Base-by-base conservation (phyloP, 306 rosid species). In the Ormosia semicastrata region DNA sequence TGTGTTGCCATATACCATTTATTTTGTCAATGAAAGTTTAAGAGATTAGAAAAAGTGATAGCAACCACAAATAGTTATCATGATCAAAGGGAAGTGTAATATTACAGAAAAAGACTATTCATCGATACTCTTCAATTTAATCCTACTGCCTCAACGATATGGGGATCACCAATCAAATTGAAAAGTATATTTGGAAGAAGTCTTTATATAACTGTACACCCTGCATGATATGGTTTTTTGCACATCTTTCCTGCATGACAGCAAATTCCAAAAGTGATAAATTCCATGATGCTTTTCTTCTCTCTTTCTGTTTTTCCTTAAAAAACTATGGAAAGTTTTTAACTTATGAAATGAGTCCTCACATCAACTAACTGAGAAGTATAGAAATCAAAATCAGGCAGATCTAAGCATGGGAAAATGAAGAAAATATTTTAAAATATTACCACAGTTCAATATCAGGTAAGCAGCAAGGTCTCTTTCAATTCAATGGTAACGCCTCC, bases 401-500 rank as follows among this genome's bases (percentile, higher is more conserved):
- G 66, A 49, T 82, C 59, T 11, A 32, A 73, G 13, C 36, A 50
- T 63, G 5, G 6, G 24, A 50, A 17, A 70, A 9, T 30, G 47
- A 46, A 54, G 32, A 52, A 64, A 57, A 36, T 53, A 43, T 30
- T 71, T 67, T 8, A 84, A 75, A 73, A 75, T 30, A 82, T 74
- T 86, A 79, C 78, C 85, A 70, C 66, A 77, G 58, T 37, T 66
- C 65, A 63, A 50, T 57, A 54, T 8, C 47, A 62, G 1, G 53
- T 59, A 71, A 32, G 17, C 50, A 69, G 39, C 75, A 18, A 73
- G 71, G 71, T 33, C 78, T 76, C 73, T 70, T 47, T 79, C 71
- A 86, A 75, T 66, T 78, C 84, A 86, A 46, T 59, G 82, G 71
- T 68, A 52, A 64, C 71, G 89, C 56, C 92, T 86, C 86, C 91